A percentile compares a stretch with the other conserved stretches of the same genome.
These are phyloP conservation scores for Rhizomucor pusillus DNA, from an alignment of 371 early-diverging fungal species.

Conservation along the genomic window DNA sequence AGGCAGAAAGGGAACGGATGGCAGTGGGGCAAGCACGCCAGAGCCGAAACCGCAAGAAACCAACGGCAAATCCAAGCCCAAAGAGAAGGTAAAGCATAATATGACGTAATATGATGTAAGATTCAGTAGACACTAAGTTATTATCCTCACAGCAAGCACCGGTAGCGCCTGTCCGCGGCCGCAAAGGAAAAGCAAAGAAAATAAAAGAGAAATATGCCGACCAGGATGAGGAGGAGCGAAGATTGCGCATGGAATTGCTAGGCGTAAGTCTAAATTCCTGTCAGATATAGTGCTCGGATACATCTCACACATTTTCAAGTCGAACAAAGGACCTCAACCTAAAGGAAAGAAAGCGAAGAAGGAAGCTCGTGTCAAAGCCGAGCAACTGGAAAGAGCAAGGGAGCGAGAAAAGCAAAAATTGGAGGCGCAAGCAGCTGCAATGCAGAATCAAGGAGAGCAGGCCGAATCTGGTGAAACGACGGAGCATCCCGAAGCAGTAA, in stretches of 20 bases:
- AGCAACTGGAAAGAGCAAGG: conserved; percentile 26
- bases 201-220: conserved; percentile 91
- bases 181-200: conserved; percentile 86
- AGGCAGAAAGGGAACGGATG: conserved; percentile 20
- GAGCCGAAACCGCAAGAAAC: conserved; percentile 11
- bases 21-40: conserved; percentile 16
- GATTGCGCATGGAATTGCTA: conserved; percentile 79
- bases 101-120: background rate
- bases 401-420: conserved; percentile 40
- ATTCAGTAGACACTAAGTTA: background rate
- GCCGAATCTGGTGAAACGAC: background rate
- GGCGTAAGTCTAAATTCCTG: conserved; percentile 45
- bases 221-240: conserved; percentile 92
- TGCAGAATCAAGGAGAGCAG: conserved; percentile 3
- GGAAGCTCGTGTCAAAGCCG: conserved; percentile 52
- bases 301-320: conserved; percentile 26
- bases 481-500: background rate
- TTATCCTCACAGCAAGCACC: conserved; percentile 10
- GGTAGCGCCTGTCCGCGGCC: conserved; percentile 70
- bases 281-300: background rate
- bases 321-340: conserved; percentile 69
- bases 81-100: background rate
- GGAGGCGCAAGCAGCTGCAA: conserved; percentile 16
- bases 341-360: conserved; percentile 75
- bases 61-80: conserved; percentile 9